Base-by-base conservation (phyloP, 441 rosid genomes). In the Viola pubescens region DNA sequence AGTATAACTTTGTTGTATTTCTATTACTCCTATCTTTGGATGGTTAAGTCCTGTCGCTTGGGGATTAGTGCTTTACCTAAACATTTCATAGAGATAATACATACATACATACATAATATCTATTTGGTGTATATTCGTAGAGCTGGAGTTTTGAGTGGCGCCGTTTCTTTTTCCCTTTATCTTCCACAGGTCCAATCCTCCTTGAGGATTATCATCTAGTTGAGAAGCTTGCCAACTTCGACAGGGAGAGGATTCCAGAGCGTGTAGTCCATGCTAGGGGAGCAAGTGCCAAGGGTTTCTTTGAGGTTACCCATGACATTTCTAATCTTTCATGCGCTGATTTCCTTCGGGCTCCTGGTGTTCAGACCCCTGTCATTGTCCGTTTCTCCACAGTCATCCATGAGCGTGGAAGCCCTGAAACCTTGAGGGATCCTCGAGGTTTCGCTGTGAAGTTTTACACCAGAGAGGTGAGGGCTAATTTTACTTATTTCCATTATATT, bases 201-300 rank as follows among this genome's bases (percentile, higher is more conserved):
- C 85, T 94, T 0, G 98, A 94, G 88, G 98, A 94, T 79, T 94
- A 94, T 62, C 98, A 94, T 77, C 65, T 94, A 65, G 67, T 89
- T 44, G 98, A 94, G 71, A 94, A 94, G 74, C 69, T 94, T 48
- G 97, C 98, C 73, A 83, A 89, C 59, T 89, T 94, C 65, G 96
- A 89, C 58, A 81, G 97, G 72, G 97, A 92, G 74, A 61, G 98
- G 54, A 86, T 92, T 67, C 98, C 98, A 50, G 98, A 92, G 77
- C 96, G 98, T 69, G 98, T 92, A 16, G 98, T 92, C 76, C 97
- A 92, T 72, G 98, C 98, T 39, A 83, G 98, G 79, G 96, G 98
- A 56, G 96, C 96, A 51, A 92, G 98, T 64, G 88, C 83, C 37
- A 82, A 82, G 76, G 88, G 85, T 37, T 83, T 83, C 72, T 83